Evolutionary conservation across 2,329 filamentous ascomycete genomes (phyloP), one percentile per base, ranked within the genome.

Genomic region (Trichoderma koningiopsis): DNA sequence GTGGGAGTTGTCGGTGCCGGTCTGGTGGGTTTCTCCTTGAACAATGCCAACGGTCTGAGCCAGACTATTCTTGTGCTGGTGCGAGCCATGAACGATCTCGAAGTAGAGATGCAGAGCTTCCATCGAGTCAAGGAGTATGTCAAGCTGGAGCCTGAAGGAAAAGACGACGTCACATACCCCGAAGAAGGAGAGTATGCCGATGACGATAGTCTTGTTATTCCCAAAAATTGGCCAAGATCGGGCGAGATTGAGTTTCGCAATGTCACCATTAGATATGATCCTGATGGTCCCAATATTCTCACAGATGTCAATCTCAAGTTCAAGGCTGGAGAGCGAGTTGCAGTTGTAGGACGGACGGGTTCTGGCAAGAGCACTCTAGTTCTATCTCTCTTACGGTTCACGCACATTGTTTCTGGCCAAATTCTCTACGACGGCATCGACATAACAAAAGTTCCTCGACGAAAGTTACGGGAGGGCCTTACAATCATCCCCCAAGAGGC

Each of bases 331-430:
- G 91, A 92, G 66, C 90, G 91, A 62, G 92, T 92, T 0, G 93
- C 92, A 0, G 85, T 97, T 24, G 91, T 94, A 13, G 93, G 93
- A 2, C 88, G 93, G 11, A 96, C 93, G 0, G 90, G 92, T 0
- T 93, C 91, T 5, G 93, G 93, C 4, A 97, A 97, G 79, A 93
- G 90, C 62, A 96, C 93, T 83, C 74, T 87, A 7, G 82, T 87
- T 0, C 77, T 89, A 5, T 88, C 86, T 0, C 76, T 89, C 4
- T 78, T 89, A 16, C 83, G 85, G 19, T 86, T 87, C 72, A 86
- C 85, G 3, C 80, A 86, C 70, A 80, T 85, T 43, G 79, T 84
- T 14, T 82, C 81, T 0, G 87, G 87, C 0, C 79, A 84, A 55
- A 84, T 89, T 29, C 77, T 85, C 0, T 87, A 86, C 73, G 86